phyloP scores from a whole-genome alignment of 139 green algal genomes.

The Chlamydomonas incerta region DNA sequence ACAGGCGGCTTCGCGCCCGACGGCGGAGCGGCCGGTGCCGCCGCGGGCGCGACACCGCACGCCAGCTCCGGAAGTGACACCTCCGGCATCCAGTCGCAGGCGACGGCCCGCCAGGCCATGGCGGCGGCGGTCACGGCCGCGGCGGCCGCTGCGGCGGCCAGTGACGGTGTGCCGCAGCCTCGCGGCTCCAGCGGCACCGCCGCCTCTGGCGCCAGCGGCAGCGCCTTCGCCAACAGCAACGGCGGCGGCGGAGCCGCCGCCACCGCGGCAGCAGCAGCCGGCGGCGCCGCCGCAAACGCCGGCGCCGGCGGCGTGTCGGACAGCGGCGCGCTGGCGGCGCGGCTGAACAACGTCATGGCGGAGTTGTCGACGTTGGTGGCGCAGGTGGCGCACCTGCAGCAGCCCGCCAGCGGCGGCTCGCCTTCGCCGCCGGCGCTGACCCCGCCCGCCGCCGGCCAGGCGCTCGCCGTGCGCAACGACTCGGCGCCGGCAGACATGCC shows the following conservation, averaged over 20 bases:
- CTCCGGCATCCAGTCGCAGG: not conserved
- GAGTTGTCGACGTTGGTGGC: conserved; percentile 21
- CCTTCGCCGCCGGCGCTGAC: not conserved
- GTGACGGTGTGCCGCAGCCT: too few species aligned
- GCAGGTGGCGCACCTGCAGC: conserved; percentile 10
- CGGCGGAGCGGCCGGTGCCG: too few species aligned
- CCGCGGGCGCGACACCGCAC: not conserved
- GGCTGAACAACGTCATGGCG: conserved; percentile 28
- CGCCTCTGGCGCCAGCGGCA: too few species aligned
- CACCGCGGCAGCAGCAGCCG: not conserved
- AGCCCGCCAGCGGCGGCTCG: not conserved
- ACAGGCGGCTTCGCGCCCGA: too few species aligned
- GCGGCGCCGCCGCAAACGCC: not conserved
- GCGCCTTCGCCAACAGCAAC: too few species aligned
- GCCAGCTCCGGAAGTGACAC: not conserved
- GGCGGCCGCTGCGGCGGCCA: too few species aligned
- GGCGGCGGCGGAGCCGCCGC: not conserved
- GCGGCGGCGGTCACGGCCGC: not conserved
- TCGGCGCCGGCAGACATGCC: too few species aligned
- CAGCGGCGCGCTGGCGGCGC: conserved; percentile 2
- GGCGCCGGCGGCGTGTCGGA: too few species aligned
- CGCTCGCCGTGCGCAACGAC: too few species aligned
- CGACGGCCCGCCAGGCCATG: not conserved
- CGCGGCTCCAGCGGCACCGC: too few species aligned
- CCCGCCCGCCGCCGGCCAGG: not conserved